phyloP scores from a whole-genome alignment of 2,329 filamentous ascomycete genomes.

The Venturia aucupariae region DNA sequence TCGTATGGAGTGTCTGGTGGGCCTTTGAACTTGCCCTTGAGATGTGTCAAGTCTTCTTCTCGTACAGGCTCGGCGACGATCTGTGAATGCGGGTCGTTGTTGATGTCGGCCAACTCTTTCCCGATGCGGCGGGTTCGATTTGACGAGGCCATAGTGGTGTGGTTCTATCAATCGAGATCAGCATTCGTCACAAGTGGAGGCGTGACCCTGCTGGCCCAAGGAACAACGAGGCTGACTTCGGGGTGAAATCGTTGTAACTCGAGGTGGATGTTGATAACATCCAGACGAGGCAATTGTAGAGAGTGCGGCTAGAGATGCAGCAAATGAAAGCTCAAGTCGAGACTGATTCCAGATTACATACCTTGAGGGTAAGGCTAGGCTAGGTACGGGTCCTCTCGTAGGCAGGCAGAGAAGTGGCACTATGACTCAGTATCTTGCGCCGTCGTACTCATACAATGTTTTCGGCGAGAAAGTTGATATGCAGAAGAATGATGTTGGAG shows the following conservation, averaged over 20 bases:
- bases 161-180: not conserved
- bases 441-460: not conserved
- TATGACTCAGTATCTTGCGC: not conserved
- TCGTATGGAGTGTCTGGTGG: slow-evolving; percentile 92
- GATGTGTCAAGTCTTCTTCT: slow-evolving; percentile 65
- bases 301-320: not conserved
- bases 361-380: not conserved
- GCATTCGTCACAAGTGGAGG: not conserved
- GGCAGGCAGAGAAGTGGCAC: not conserved
- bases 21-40: slow-evolving; percentile 73
- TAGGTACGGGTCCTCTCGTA: not conserved
- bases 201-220: not conserved
- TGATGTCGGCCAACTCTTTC: slow-evolving; percentile 70
- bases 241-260: not conserved
- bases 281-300: not conserved
- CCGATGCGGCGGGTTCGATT: slow-evolving; percentile 53
- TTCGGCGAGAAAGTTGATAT: not conserved
- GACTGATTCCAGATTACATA: not conserved
- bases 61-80: slow-evolving; percentile 59
- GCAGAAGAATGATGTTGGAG: not conserved
- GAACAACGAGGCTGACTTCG: not conserved
- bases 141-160: slow-evolving; percentile 9
- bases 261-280: not conserved
- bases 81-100: slow-evolving; percentile 64
- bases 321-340: not conserved